Percentiles rank a stretch among this genome's conserved stretches.
phyloP scores from a whole-genome alignment of 345 rosid genomes.

The Eucalyptus globulus region DNA sequence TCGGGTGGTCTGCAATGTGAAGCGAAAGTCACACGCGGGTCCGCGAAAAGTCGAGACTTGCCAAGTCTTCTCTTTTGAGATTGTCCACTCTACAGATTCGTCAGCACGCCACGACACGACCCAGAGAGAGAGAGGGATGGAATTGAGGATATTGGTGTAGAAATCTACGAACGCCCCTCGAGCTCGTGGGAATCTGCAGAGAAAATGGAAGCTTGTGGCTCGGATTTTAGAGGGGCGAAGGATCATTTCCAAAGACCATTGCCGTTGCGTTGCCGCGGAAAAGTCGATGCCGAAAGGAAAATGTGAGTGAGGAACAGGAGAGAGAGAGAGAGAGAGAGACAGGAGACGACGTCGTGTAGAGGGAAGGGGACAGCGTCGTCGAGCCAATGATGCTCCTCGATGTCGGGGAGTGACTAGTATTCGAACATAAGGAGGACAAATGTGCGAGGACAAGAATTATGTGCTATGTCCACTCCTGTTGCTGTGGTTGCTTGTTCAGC shows the following conservation, averaged over 20 bases:
- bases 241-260: not conserved
- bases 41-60: not conserved
- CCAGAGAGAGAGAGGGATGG: not conserved
- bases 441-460: not conserved
- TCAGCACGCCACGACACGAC: not conserved
- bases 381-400: not conserved
- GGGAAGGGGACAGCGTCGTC: not conserved
- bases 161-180: not conserved
- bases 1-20: not conserved
- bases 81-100: not conserved
- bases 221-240: not conserved
- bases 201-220: not conserved
- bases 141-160: not conserved
- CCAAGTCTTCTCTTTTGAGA: not conserved
- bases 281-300: not conserved
- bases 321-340: not conserved
- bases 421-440: not conserved
- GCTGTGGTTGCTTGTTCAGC: not conserved
- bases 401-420: not conserved
- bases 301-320: not conserved
- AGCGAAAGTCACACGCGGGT: not conserved
- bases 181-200: not conserved
- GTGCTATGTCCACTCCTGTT: not conserved
- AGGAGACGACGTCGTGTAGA: not conserved
- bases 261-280: not conserved